A percentile compares a stretch with the other conserved stretches of the same genome.
Evolutionary conservation across 257 asterid genomes (phyloP).

Genomic region (Perilla frutescens): DNA sequence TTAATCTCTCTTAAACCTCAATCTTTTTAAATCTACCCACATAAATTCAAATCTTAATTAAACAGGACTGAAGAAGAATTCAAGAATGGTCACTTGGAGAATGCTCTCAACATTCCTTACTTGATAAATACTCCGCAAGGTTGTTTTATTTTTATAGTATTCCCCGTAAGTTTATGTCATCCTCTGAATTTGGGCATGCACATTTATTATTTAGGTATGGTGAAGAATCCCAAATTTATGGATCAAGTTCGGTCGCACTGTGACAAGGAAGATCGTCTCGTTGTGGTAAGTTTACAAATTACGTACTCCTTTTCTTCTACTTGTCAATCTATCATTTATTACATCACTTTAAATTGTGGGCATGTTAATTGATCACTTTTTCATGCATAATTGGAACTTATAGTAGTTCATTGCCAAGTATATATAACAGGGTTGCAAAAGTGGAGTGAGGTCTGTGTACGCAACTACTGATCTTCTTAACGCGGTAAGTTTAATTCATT

Average conservation of each 20-base stretch:
- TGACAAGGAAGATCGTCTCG: constrained; percentile 57
- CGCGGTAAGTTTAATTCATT: constrained; percentile 47
- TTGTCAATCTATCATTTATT: no score
- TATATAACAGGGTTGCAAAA: constrained; percentile 63
- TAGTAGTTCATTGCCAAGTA: no score
- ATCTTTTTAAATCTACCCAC: no score
- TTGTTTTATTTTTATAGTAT: background rate
- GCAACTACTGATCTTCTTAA: constrained; percentile 67
- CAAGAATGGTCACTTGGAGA: constrained; percentile 66
- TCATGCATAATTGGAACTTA: no score
- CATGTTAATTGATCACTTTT: no score
- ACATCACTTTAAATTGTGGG: no score
- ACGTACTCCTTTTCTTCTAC: no score
- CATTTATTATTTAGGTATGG: constrained; percentile 50
- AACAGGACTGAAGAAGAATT: constrained; percentile 80
- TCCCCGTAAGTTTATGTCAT: background rate
- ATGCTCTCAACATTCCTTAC: constrained; percentile 70
- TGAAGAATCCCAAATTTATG: constrained; percentile 61
- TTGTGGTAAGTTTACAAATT: constrained; percentile 54
- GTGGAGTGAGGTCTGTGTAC: constrained; percentile 72
- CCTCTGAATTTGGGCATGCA: background rate
- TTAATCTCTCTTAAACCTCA: background rate
- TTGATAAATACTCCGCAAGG: constrained; percentile 64
- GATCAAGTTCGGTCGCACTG: constrained; percentile 55
- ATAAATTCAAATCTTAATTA: no score